Evolutionary conservation across 2,329 filamentous ascomycete species (phyloP).

Genomic region (Lachnellula arida): DNA sequence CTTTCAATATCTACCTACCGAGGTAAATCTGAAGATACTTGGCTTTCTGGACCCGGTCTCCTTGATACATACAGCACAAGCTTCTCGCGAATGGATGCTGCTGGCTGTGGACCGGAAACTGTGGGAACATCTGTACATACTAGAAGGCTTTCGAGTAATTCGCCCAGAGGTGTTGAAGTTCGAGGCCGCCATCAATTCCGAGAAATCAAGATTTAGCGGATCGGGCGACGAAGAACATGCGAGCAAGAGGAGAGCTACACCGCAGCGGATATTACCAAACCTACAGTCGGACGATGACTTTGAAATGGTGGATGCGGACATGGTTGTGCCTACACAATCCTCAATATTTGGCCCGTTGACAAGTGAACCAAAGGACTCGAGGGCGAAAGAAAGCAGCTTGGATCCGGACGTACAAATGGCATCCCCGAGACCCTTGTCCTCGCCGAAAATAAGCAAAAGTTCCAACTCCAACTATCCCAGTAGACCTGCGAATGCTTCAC

Average conservation of each 20-base stretch:
- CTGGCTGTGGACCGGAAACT: slow-evolving; percentile 77
- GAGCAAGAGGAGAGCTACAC: slow-evolving; percentile 51
- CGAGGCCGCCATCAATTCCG: slow-evolving; percentile 49
- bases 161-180: slow-evolving; percentile 59
- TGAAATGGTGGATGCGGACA: slow-evolving; percentile 41
- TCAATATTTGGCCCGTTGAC: slow-evolving; percentile 26
- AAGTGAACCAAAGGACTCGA: slow-evolving; percentile 6
- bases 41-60: slow-evolving; percentile 79
- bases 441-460: neutral
- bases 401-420: slow-evolving; percentile 20
- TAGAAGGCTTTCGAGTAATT: slow-evolving; percentile 82
- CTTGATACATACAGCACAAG: slow-evolving; percentile 70
- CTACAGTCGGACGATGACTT: slow-evolving; percentile 41
- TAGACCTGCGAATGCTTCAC: slow-evolving; percentile 2
- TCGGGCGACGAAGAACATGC: slow-evolving; percentile 43
- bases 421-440: neutral
- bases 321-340: slow-evolving; percentile 9
- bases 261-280: slow-evolving; percentile 30
- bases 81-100: slow-evolving; percentile 76
- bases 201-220: slow-evolving; percentile 14
- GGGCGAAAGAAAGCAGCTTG: slow-evolving; percentile 13
- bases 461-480: slow-evolving; percentile 4
- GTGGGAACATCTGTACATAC: slow-evolving; percentile 78
- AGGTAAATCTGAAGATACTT: slow-evolving; percentile 87
- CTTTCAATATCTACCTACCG: slow-evolving; percentile 75